Base-by-base conservation (phyloP, 108 stramenopile species). In the Nitzschia sp. region DNA sequence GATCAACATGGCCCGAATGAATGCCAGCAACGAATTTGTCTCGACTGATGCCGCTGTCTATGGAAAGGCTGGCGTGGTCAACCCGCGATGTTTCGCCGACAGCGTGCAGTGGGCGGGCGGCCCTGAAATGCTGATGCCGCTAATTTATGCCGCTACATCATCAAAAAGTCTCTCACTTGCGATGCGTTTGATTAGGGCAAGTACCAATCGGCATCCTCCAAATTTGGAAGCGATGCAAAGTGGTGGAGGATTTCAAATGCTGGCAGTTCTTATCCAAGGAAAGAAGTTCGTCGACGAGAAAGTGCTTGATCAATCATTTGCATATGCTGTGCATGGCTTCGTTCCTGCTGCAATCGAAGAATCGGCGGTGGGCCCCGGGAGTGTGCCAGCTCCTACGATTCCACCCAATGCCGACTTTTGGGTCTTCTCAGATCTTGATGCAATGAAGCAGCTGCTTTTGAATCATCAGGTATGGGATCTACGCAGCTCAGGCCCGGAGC, bases 391-490 rank as follows among this genome's bases (percentile, higher is more conserved):
- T 16, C 45, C 53, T 13, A 55, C 15, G 26, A 66, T 62, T 11
- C 53, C 45, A 52, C 71, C 66, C 19, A 66, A 73, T 55, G 81
- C 82, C 36, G 77, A 83, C 47, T 71, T 75, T n/a, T 95, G 90
- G 89, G 83, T 93, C 16, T 88, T 95, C 60, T 72, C 87, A 31
- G 94, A 95, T 75, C 72, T 92, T 48, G 94, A 95, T 71, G 94
- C 94, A 23, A 89, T 95, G 90, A 95, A 93, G 71, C 88, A 91
- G 44, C 75, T 95, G 5, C 74, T 95, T 23, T 75, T 93, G 32
- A 95, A 95, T 63, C 94, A 95, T 50, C 90, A 93, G 76, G 90
- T 95, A 17, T 95, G 94, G 94, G 90, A 91, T 65, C 53, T 91
- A 45, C 77, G 74, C 50, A 82, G 79, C 25, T 75, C 80, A 28